phyloP scores from a whole-genome alignment of 805 yeast genomes.

The Saccharomycopsis fibuligera region DNA sequence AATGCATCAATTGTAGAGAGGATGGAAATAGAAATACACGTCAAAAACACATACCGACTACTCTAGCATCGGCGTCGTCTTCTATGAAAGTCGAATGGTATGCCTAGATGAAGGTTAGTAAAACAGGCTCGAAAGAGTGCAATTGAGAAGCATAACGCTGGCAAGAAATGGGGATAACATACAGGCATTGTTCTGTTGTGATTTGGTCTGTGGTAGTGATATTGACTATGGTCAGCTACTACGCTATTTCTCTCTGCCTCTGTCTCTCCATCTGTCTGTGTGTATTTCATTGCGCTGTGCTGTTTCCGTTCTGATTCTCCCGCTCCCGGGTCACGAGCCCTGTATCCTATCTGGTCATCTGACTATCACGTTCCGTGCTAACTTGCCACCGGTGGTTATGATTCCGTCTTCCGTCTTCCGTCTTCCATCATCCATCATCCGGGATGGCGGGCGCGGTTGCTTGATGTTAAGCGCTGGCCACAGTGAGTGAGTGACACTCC shows the following conservation, averaged over 20 bases:
- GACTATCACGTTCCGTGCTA: neutral
- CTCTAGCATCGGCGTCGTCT: conserved; percentile 53
- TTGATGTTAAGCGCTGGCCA: no score
- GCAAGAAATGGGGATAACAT: no score
- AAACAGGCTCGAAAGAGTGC: neutral
- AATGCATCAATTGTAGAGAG: neutral
- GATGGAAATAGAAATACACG: neutral
- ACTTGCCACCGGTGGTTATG: neutral
- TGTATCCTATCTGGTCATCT: neutral
- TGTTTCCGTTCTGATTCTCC: neutral
- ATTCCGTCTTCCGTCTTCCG: neutral
- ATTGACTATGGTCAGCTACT: no score
- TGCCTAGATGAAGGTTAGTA: conserved; percentile 37
- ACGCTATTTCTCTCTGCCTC: no score
- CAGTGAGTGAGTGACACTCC: no score
- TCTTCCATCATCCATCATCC: no score
- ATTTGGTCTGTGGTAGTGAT: no score
- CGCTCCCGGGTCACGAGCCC: neutral
- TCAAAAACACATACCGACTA: conserved; percentile 42
- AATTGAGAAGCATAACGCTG: no score
- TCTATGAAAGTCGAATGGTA: conserved; percentile 74
- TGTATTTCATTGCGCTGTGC: no score
- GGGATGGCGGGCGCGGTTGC: no score
- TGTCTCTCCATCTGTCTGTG: no score
- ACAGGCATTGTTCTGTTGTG: no score